Evolutionary conservation across 2,329 filamentous ascomycete species (phyloP).

Genomic region (Trichoderma sp.): DNA sequence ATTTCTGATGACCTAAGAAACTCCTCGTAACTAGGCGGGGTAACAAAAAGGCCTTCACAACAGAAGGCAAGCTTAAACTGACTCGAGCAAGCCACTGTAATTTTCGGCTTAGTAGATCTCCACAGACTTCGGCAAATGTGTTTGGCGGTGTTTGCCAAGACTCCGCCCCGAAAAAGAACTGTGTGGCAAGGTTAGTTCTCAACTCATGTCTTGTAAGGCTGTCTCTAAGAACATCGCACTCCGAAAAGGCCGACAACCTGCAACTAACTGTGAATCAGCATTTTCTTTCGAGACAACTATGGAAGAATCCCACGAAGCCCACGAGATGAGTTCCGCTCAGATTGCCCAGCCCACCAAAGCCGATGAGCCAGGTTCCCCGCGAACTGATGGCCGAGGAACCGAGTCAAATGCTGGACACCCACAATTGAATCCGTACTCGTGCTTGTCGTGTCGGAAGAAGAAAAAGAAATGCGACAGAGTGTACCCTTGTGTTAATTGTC

Average conservation of each 20-base stretch:
- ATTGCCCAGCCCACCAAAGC: background rate
- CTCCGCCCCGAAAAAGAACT: background rate
- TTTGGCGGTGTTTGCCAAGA: constrained; percentile 4
- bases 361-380: background rate
- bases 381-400: background rate
- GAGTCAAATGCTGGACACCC: background rate
- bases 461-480: constrained; percentile 4
- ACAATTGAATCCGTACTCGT: constrained; percentile 3
- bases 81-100: background rate
- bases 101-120: background rate
- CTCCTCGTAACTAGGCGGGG: background rate
- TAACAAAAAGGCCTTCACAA: background rate
- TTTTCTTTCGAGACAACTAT: background rate
- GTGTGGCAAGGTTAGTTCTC: background rate
- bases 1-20: background rate
- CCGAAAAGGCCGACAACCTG: background rate
- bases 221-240: background rate
- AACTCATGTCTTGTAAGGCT: background rate
- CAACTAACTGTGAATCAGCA: background rate
- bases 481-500: background rate
- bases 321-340: background rate
- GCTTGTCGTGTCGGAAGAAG: background rate
- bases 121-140: background rate
- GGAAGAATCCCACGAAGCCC: background rate
- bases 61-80: background rate